Conservation (phyloP, 2,329 filamentous ascomycete species). For the Cyphellophora attinorum region DNA sequence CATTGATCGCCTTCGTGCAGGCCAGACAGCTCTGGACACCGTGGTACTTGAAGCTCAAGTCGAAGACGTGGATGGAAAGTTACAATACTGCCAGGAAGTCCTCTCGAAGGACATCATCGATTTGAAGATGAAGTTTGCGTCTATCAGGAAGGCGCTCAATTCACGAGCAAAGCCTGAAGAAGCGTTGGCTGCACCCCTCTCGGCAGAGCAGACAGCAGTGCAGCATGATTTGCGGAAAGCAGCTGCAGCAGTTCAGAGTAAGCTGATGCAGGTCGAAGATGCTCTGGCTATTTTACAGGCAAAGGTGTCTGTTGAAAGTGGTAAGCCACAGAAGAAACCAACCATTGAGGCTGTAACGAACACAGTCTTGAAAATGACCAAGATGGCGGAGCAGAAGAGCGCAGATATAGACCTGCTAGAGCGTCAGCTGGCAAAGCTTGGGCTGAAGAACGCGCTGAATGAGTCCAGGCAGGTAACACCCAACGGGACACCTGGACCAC, state of each 20-base stretch:
- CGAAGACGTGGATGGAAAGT: constrained; percentile 57
- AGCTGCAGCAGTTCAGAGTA: constrained; percentile 64
- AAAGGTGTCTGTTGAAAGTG: constrained; percentile 55
- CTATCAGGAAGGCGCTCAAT: constrained; percentile 67
- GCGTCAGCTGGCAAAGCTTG: constrained; percentile 68
- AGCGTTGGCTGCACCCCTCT: constrained; percentile 63
- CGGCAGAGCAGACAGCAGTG: constrained; percentile 70
- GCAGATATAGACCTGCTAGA: constrained; percentile 87
- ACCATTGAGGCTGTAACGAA: constrained; percentile 87
- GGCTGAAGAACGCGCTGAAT: constrained; percentile 27
- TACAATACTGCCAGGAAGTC: constrained; percentile 59
- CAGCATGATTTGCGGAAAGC: constrained; percentile 73
- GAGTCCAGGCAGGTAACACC: constrained; percentile 9
- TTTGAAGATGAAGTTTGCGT: constrained; percentile 65
- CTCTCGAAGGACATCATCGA: constrained; percentile 57
- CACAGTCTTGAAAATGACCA: constrained; percentile 87
- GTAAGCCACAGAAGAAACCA: constrained; percentile 49
- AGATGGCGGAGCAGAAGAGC: constrained; percentile 82
- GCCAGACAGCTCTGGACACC: constrained; percentile 56
- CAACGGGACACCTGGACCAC: constrained; percentile 10
- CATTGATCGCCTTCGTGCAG: constrained; percentile 55
- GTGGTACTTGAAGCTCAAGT: constrained; percentile 61
- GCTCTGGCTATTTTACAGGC: constrained; percentile 69
- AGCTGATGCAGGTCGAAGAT: constrained; percentile 71
- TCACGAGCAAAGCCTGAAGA: constrained; percentile 61